These are phyloP conservation scores for Cucurbita moschata DNA, from an alignment of 306 rosid genomes.

Conservation along the genomic window DNA sequence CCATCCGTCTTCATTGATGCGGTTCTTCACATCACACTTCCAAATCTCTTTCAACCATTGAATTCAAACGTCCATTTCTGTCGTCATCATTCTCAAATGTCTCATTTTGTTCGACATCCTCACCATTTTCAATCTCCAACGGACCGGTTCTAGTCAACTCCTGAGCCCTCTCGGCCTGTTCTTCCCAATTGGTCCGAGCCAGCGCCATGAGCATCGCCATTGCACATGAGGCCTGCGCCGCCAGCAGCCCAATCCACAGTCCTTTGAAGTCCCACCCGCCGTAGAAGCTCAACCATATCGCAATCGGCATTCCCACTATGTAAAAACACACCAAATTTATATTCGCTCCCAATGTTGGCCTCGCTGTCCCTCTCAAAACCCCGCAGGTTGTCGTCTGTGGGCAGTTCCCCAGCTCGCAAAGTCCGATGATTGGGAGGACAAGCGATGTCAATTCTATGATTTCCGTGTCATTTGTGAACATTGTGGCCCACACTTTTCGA, in stretches of 20 bases:
- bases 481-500: constrained; percentile 54
- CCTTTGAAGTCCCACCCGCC: constrained; percentile 68
- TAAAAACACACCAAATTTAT: constrained; percentile 76
- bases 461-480: constrained; percentile 56
- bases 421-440: constrained; percentile 70
- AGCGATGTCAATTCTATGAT: constrained; percentile 52
- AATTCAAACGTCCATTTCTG: not conserved
- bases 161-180: constrained; percentile 46
- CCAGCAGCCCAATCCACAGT: constrained; percentile 72
- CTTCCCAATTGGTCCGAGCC: constrained; percentile 63
- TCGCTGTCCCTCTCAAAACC: constrained; percentile 73
- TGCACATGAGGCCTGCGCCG: constrained; percentile 67
- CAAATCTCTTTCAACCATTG: not conserved
- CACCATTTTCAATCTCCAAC: not conserved
- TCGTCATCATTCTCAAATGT: not conserved
- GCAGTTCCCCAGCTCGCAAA: constrained; percentile 84
- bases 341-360: constrained; percentile 74
- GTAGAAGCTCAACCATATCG: constrained; percentile 54
- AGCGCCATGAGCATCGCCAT: constrained; percentile 52
- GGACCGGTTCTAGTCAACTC: constrained; percentile 26
- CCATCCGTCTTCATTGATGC: not conserved
- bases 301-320: constrained; percentile 79
- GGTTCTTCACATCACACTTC: not conserved
- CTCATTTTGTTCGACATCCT: not conserved
- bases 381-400: constrained; percentile 90